These are phyloP conservation scores for Pseudocercospora macadamiae DNA, from an alignment of 2,329 filamentous ascomycete species.

Conservation along the genomic window DNA sequence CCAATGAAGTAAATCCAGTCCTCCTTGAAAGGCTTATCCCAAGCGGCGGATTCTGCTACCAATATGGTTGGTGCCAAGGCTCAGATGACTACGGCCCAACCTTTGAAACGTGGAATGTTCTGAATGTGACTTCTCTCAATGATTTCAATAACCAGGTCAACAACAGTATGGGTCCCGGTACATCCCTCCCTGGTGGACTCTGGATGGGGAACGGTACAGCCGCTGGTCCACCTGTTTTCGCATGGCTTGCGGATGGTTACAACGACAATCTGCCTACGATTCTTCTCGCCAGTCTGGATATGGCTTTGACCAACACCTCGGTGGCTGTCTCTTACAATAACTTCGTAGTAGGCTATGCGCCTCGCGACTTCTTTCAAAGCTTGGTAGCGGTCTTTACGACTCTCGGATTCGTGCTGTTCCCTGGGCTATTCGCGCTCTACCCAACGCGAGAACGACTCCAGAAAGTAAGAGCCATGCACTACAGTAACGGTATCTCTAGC, in stretches of 20 bases:
- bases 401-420: conserved; percentile 73
- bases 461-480: conserved; percentile 79
- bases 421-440: conserved; percentile 85
- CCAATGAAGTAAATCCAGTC: conserved; percentile 6
- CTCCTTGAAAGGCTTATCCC: conserved; percentile 14
- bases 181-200: conserved; percentile 14
- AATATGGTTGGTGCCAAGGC: background rate
- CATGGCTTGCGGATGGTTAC: conserved; percentile 11
- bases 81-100: background rate
- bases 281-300: conserved; percentile 65
- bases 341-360: conserved; percentile 73
- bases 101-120: background rate
- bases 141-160: conserved; percentile 19
- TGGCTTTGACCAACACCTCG: conserved; percentile 68
- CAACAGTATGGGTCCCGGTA: background rate
- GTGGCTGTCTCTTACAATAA: conserved; percentile 71
- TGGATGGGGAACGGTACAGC: conserved; percentile 7
- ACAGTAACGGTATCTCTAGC: conserved; percentile 82
- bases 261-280: background rate
- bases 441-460: conserved; percentile 76
- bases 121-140: conserved; percentile 3
- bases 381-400: conserved; percentile 69
- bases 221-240: conserved; percentile 11
- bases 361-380: conserved; percentile 74
- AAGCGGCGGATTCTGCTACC: conserved; percentile 14